Evolutionary conservation across 306 rosid genomes (phyloP).

Genomic region (Geum urbanum): DNA sequence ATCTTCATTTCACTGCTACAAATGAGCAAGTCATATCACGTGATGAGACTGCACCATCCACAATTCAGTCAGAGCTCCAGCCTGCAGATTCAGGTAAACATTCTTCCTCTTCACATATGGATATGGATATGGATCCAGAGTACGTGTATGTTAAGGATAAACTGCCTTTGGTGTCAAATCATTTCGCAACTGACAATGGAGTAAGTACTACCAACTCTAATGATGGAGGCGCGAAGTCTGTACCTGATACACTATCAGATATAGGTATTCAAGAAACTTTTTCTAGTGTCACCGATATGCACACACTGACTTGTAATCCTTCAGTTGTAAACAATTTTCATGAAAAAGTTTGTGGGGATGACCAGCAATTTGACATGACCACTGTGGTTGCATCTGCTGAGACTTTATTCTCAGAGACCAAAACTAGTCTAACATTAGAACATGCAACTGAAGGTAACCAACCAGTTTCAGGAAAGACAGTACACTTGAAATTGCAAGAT

Average conservation of each 20-base stretch:
- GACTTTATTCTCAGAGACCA: constrained; percentile 29
- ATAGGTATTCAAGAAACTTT: constrained; percentile 40
- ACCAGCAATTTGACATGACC: constrained; percentile 28
- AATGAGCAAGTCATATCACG: constrained; percentile 26
- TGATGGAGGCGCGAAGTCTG: constrained; percentile 44
- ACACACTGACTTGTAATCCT: constrained; percentile 26
- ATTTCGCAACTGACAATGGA: constrained; percentile 30
- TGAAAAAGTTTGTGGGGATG: constrained; percentile 37
- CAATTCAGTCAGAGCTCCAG: constrained; percentile 22
- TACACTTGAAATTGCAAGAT: constrained; percentile 40
- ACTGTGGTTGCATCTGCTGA: constrained; percentile 30
- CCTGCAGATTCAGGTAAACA: constrained; percentile 27
- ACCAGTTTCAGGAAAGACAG: constrained; percentile 32
- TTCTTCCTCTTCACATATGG: constrained; percentile 36
- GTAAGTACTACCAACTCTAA: constrained; percentile 33
- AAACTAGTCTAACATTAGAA: constrained; percentile 28
- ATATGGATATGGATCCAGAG: constrained; percentile 38
- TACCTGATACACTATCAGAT: constrained; percentile 32
- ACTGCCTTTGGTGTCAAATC: constrained; percentile 34
- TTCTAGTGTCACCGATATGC: constrained; percentile 33
- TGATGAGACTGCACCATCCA: constrained; percentile 19
- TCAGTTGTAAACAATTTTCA: constrained; percentile 20
- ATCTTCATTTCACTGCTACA: constrained; percentile 29
- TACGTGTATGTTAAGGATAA: constrained; percentile 37
- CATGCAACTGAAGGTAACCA: constrained; percentile 29